Evolutionary conservation across 2,329 filamentous ascomycete genomes (phyloP), one percentile per base, ranked within the genome.

Genomic region (Colletotrichum sp.): DNA sequence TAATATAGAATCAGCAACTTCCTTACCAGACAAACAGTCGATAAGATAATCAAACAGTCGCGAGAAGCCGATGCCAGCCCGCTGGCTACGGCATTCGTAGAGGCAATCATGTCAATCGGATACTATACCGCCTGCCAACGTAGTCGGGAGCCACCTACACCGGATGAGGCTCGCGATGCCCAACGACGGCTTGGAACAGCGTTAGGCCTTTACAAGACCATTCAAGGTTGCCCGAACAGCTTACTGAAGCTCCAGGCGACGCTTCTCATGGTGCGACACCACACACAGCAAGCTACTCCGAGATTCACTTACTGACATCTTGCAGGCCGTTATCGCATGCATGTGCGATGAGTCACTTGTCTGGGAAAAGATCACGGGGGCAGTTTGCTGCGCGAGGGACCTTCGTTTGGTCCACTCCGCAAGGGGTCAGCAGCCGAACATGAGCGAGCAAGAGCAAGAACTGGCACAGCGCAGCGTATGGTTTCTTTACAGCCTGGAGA

Each of bases 401-500:
- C 73, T 75, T 14, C 73, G 73, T 4, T 61, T 75, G 10, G 69
- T 75, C 12, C 73, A 75, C 56, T 21, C 73, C 10, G 63, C 73
- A 4, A 58, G 56, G 36, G 56, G 63, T 1, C 73, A 75, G n/a
- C 69, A 73, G 24, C 12, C 56, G 1, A 48, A 26, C n/a, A 68
- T 75, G 38, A 73, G 43, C n/a, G 43, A 73, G 10, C 56, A 73
- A 13, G 73, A 75, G 2, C 69, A 73, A 14, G 56, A 67, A 14
- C 43, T 73, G 18, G 69, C 69, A 3, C 69, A 73, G 12, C 36
- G 69, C 3, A 72, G 69, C 10, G 63, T 75, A 6, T 75, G 73
- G 73, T 75, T 75, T 36, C 69, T 73, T 4, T 75, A 73, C 63
- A 75, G 63, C 63, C 48, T 75, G 3, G 73, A 75, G 26, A 68